A percentile compares a stretch with the other conserved stretches of the same genome.
phyloP scores from a whole-genome alignment of 768 basidiomycete genomes.

The Russula abietina region DNA sequence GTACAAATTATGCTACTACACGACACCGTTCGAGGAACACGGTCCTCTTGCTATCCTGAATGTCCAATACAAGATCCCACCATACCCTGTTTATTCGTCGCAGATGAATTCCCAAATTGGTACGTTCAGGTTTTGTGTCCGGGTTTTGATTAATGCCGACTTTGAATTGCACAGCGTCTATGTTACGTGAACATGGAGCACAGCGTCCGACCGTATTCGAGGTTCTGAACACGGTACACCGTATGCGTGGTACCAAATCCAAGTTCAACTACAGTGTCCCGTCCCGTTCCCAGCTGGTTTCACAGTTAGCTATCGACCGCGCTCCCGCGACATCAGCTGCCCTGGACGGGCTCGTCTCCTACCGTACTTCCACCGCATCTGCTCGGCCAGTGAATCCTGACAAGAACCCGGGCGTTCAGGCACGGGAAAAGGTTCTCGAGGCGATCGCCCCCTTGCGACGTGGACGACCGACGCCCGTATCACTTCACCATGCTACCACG shows the following conservation, averaged over 20 bases:
- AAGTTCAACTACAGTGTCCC: constrained; percentile 63
- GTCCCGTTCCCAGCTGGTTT: constrained; percentile 44
- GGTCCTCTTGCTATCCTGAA: constrained; percentile 94
- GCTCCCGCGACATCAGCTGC: constrained; percentile 25
- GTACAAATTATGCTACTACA: constrained; percentile 99
- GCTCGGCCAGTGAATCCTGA: constrained; percentile 27
- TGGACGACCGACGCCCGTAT: constrained; percentile 46
- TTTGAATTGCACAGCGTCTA: constrained; percentile 51
- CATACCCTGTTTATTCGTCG: constrained; percentile 80
- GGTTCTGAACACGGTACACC: constrained; percentile 74
- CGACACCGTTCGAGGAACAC: constrained; percentile 98
- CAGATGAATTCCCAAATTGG: constrained; percentile 81
- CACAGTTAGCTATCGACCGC: constrained; percentile 28
- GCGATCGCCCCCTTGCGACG: constrained; percentile 75
- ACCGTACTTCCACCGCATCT: constrained; percentile 28
- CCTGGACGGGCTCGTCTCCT: constrained; percentile 39
- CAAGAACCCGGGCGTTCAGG: constrained; percentile 54
- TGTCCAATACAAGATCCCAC: constrained; percentile 88
- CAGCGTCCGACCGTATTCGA: constrained; percentile 88
- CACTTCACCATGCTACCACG: constrained; percentile 23
- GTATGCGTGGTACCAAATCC: constrained; percentile 81
- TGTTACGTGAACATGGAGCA: constrained; percentile 86
- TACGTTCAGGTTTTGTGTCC: constrained; percentile 34
- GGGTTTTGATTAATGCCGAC: constrained; percentile 18
- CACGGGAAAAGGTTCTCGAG: constrained; percentile 71